Evolutionary conservation across 129 eudicot genomes (phyloP).

Genomic region (Flaveria ramosissima): DNA sequence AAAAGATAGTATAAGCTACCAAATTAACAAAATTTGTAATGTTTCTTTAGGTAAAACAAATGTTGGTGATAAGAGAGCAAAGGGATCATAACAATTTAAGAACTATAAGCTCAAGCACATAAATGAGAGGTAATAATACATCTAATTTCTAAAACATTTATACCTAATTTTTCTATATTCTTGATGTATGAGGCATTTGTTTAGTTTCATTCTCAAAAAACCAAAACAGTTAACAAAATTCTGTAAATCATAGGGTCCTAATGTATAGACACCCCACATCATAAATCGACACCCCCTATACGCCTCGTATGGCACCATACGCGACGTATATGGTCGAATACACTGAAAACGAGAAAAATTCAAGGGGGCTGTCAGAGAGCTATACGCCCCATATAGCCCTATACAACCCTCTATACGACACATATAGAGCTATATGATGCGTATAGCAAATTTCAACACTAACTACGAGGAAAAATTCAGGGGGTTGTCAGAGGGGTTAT

Average conservation of each 20-base stretch:
- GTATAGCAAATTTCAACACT: too few species aligned
- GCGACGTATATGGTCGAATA: too few species aligned
- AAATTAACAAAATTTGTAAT: background rate
- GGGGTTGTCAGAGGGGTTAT: too few species aligned
- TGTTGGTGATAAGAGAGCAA: conserved; percentile 1
- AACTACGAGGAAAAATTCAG: too few species aligned
- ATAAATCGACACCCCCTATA: too few species aligned
- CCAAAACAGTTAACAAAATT: conserved; percentile 9
- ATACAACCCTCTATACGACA: too few species aligned
- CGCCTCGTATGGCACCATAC: too few species aligned
- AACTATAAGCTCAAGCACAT: conserved; percentile 10
- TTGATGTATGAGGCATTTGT: background rate
- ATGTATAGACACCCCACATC: too few species aligned
- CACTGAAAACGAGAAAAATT: too few species aligned
- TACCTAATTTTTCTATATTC: background rate
- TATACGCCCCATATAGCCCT: too few species aligned
- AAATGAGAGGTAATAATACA: background rate
- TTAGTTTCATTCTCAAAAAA: background rate
- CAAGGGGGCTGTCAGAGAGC: too few species aligned
- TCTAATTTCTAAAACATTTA: background rate
- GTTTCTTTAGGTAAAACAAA: background rate
- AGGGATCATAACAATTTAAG: background rate
- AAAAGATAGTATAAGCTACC: background rate
- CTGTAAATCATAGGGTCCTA: background rate
- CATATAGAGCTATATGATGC: too few species aligned